Evolutionary conservation across 2,329 filamentous ascomycete species (phyloP), one percentile per base, ranked within the genome.

Genomic region (Fusarium sp.): DNA sequence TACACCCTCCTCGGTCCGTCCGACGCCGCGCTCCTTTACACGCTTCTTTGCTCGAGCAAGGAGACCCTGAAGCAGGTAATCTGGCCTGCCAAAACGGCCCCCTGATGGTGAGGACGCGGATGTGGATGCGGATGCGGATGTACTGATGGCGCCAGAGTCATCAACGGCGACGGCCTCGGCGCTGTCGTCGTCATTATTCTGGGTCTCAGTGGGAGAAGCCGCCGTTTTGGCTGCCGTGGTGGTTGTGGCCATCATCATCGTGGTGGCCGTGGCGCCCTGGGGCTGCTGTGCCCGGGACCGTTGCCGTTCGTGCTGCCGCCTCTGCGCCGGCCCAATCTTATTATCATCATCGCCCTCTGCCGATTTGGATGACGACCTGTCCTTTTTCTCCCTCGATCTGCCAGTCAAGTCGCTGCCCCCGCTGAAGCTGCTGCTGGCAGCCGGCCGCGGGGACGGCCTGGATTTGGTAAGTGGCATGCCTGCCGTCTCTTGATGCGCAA

Each of bases 401-500:
- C 61, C 59, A 30, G 34, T 43, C 31, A 57, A 62, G 37, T 67
- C 58, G 62, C 70, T n/a, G n/a, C n/a, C n/a, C n/a, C n/a, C 43
- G 28, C 58, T 47, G 58, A 68, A 70, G 27, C 48, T 65, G 54
- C 48, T 51, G 37, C 37, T 69, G 36, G 41, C 50, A 50, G 60
- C 54, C 46, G 63, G 52, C 50, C 67, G 57, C 30, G 44, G 56
- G 39, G 70, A 73, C 50, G 72, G 72, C 59, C 68, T 73, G 37
- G 62, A 12, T 41, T 74, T 74, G 51, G 58, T 72, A 46, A 74
- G 61, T 65, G 73, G 73, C 72, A 74, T 74, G n/a, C 28, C 54
- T n/a, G n/a, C n/a, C n/a, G n/a, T n/a, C n/a, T n/a, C n/a, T n/a
- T n/a, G n/a, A n/a, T n/a, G n/a, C 44, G 44, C 31, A 31, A 16